Conservation (phyloP, 208 protist species). For the Leptomonas pyrrhocoris region DNA sequence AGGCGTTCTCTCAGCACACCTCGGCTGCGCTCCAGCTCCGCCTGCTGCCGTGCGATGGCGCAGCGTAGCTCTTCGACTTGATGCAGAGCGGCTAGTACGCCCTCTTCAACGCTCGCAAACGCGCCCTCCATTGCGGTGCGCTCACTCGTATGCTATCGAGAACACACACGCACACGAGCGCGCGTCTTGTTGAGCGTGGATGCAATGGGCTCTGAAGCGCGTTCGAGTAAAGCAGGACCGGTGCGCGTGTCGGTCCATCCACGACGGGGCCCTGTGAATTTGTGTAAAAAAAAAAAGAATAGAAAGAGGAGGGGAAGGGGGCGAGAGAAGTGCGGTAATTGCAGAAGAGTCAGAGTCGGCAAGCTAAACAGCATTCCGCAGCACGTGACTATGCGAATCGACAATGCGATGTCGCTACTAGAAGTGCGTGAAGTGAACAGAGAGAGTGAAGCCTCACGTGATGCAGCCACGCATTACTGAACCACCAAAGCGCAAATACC, state of each 20-base stretch:
- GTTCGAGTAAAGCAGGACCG: too few relatives aligned
- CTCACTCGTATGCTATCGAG: neutral
- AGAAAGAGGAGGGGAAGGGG: slow-evolving; percentile 23
- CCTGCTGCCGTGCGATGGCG: slow-evolving; percentile 3
- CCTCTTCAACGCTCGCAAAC: slow-evolving; percentile 12
- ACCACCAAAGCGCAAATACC: too few relatives aligned
- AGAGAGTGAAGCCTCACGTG: too few relatives aligned
- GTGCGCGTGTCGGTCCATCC: too few relatives aligned
- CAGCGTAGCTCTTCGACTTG: slow-evolving; percentile 4
- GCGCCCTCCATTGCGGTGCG: slow-evolving; percentile 10
- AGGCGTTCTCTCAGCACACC: neutral
- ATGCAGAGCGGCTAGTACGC: slow-evolving; percentile 7
- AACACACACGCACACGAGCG: too few relatives aligned
- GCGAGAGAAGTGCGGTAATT: slow-evolving; percentile 11
- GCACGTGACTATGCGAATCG: too few relatives aligned
- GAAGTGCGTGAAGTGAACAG: too few relatives aligned
- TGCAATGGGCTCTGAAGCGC: too few relatives aligned
- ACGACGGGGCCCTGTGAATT: neutral
- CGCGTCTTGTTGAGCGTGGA: too few relatives aligned
- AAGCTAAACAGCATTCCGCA: too few relatives aligned
- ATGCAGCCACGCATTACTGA: too few relatives aligned
- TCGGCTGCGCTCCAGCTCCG: slow-evolving; percentile 1
- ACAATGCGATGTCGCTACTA: too few relatives aligned
- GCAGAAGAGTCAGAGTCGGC: neutral
- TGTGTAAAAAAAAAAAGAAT: slow-evolving; percentile 27